Base-by-base conservation (phyloP, 805 yeast species). In the Cyberlindnera bimundalis region DNA sequence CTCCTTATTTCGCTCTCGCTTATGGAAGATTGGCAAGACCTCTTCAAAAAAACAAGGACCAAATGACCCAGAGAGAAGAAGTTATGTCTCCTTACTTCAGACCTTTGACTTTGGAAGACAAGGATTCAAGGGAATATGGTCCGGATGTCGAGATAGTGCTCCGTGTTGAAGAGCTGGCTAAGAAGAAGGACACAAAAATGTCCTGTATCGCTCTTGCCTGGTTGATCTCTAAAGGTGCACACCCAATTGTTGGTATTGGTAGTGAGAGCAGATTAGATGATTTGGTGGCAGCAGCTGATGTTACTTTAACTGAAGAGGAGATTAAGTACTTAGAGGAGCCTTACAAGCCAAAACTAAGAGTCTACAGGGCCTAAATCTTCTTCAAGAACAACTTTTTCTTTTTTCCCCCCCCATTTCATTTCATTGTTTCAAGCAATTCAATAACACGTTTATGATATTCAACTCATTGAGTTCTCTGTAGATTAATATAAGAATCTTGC, bases 1-100 rank as follows among this genome's bases (percentile, higher is more conserved):
- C 77, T 45, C 84, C 84, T 8, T 80, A 76, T 74, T 70, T 79
- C 11, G 84, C 84, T 27, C 57, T 69, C 41, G 78, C 77, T 10
- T 59, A 71, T 45, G 85, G 85, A 4, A 25, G 70, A 4, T 61
- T 80, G 33, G 68, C 81, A 1, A 67, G 80, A 45, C 78, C 83
- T 13, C 13, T 29, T 4, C 20, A 18, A 9, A 8, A 18, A 21
- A 26, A 35, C 11, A 9, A 12, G 12, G 3, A 9, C 14, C 15
- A 19, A 11, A 19, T 35, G 37, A 48, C 48, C 9, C n/a, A 8
- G 9, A 44, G 50, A 36, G 45, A 45, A n/a, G 19, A 17, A n/a
- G 8, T 24, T 3, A 19, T 24, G 23, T 36, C 34, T 14, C 2
- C n/a, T 9, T 8, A 26, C 6, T 8, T 21, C 11, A 23, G 15